A percentile compares a stretch with the other conserved stretches of the same genome.
phyloP scores from a whole-genome alignment of 352 stramenopile genomes.

The Peronospora belbahrii region DNA sequence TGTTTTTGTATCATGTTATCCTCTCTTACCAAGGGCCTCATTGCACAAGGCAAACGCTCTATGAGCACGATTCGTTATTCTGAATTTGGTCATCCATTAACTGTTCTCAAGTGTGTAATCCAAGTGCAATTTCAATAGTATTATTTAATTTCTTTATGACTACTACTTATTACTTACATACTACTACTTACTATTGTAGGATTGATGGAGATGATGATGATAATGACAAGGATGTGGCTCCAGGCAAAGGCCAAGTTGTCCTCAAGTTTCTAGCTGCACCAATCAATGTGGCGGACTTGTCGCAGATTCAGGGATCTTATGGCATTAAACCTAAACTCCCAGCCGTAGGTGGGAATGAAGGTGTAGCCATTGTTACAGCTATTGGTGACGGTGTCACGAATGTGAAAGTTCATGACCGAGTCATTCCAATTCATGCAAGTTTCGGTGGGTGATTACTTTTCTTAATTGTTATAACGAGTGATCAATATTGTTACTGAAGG shows the following conservation, averaged over 20 bases:
- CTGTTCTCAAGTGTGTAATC: constrained; percentile 45
- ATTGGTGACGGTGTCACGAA: constrained; percentile 73
- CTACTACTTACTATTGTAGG: constrained; percentile 34
- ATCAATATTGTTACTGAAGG: too few relatives aligned
- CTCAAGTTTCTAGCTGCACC: constrained; percentile 86
- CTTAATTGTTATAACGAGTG: too few relatives aligned
- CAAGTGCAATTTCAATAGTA: background rate
- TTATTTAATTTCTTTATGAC: background rate
- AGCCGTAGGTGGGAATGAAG: constrained; percentile 79
- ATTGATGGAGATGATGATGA: constrained; percentile 57
- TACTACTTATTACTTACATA: too few relatives aligned
- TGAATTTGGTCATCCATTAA: constrained; percentile 62
- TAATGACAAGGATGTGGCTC: constrained; percentile 49
- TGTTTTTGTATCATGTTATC: constrained; percentile 53
- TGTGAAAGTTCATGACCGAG: constrained; percentile 82
- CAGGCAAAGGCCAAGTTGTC: constrained; percentile 56
- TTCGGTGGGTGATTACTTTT: constrained; percentile 31
- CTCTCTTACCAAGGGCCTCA: constrained; percentile 47
- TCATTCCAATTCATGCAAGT: constrained; percentile 59
- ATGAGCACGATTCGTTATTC: constrained; percentile 73
- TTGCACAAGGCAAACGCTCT: constrained; percentile 38
- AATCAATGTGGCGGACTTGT: constrained; percentile 85
- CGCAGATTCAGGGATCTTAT: constrained; percentile 83
- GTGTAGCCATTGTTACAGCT: constrained; percentile 77
- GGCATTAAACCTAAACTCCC: constrained; percentile 70